Conservation (phyloP, 176 grass and related monocot genomes). For the Ensete ventricosum region DNA sequence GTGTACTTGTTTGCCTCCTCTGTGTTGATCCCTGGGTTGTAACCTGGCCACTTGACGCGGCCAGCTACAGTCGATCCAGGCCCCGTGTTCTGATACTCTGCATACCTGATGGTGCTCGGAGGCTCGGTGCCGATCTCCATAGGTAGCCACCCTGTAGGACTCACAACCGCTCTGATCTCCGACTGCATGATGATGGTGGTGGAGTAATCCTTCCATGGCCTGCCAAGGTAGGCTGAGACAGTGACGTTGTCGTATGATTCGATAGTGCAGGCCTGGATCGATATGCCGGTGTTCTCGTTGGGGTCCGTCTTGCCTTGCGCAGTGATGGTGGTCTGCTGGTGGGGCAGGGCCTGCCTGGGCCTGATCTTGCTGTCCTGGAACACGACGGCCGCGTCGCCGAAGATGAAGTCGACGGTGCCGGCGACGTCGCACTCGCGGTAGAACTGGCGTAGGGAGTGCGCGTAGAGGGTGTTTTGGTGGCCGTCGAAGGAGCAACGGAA, state of each 20-base stretch:
- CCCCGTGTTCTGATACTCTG: slow-evolving; percentile 23
- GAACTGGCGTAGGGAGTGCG: slow-evolving; percentile 21
- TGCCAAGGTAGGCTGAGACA: slow-evolving; percentile 16
- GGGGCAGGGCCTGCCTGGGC: slow-evolving; percentile 17
- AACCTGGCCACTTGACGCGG: slow-evolving; percentile 7
- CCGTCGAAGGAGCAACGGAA: slow-evolving; percentile 15
- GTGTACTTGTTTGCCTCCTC: slow-evolving; percentile 28
- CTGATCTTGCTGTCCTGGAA: slow-evolving; percentile 27
- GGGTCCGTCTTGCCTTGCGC: slow-evolving; percentile 33
- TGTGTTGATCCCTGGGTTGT: slow-evolving; percentile 3
- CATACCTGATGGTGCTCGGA: slow-evolving; percentile 17
- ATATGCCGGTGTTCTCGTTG: slow-evolving; percentile 36
- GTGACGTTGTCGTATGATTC: slow-evolving; percentile 5
- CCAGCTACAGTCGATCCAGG: slow-evolving; percentile 16
- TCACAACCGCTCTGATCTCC: slow-evolving; percentile 19
- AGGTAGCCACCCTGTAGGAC: slow-evolving; percentile 10
- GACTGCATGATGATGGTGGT: slow-evolving; percentile 37
- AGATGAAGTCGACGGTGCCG: slow-evolving; percentile 33
- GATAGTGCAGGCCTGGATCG: slow-evolving; percentile 27
- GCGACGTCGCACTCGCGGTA: slow-evolving; percentile 23
- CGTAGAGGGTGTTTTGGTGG: slow-evolving; percentile 15
- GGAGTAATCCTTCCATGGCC: slow-evolving; percentile 30
- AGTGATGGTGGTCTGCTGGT: slow-evolving; percentile 25
- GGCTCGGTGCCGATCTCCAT: slow-evolving; percentile 1
- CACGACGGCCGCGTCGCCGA: slow-evolving; percentile 24